Evolutionary conservation across 176 grass and related monocot species (phyloP).

Genomic region (Oryza coarctata): DNA sequence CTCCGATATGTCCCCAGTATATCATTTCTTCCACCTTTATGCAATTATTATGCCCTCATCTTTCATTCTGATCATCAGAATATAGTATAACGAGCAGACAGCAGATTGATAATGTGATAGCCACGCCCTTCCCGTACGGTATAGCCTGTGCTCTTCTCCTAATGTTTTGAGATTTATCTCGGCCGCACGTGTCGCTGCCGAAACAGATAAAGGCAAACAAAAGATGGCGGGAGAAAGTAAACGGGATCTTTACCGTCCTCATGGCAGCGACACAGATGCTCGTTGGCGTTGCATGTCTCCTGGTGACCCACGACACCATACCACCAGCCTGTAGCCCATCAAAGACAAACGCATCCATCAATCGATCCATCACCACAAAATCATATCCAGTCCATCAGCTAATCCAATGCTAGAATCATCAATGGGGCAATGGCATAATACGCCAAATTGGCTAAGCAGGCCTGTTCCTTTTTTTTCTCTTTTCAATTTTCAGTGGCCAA

Average conservation of each 20-base stretch:
- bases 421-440: background rate
- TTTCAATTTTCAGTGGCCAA: background rate
- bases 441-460: background rate
- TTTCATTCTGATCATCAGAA: background rate
- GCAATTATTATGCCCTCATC: background rate
- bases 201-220: background rate
- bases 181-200: constrained; percentile 11
- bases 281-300: constrained; percentile 53
- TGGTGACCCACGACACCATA: constrained; percentile 87
- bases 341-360: constrained; percentile 1
- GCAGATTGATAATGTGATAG: background rate
- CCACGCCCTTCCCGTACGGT: background rate
- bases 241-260: constrained; percentile 58
- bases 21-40: background rate
- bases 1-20: constrained; percentile 9
- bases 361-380: background rate
- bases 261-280: constrained; percentile 74
- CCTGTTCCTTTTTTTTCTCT: background rate
- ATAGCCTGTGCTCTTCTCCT: background rate
- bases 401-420: background rate
- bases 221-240: background rate
- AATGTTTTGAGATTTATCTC: background rate
- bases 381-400: background rate
- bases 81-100: background rate
- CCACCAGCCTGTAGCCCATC: constrained; percentile 75